A percentile compares a stretch with the other conserved stretches of the same genome.
phyloP scores from a whole-genome alignment of 2,329 filamentous ascomycete species.

The Colletotrichum tropicicola region DNA sequence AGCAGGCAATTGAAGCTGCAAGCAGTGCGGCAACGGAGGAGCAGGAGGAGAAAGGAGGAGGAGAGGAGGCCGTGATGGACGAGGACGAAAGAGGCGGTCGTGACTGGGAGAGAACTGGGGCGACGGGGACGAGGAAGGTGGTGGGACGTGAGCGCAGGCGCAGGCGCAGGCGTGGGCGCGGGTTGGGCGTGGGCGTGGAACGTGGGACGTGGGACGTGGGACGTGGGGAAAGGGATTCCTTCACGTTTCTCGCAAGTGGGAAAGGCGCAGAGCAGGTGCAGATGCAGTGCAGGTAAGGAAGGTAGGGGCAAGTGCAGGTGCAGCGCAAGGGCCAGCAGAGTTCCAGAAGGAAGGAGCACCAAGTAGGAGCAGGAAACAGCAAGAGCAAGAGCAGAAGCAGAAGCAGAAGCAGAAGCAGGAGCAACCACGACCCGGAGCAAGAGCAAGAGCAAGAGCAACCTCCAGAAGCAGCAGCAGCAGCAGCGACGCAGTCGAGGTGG shows the following conservation, averaged over 20 bases:
- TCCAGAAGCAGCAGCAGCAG: neutral
- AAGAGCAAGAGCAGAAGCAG: neutral
- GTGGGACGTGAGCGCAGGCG: conserved; percentile 14
- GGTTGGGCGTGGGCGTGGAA: neutral
- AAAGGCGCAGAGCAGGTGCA: neutral
- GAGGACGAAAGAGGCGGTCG: conserved; percentile 24
- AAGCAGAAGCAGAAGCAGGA: neutral
- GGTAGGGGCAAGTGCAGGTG: neutral
- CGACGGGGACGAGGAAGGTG: conserved; percentile 14
- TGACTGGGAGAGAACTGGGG: conserved; percentile 11
- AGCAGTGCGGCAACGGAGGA: neutral
- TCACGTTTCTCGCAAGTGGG: neutral
- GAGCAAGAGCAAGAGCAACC: neutral
- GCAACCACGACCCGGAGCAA: no score
- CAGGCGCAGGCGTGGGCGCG: neutral
- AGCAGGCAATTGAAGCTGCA: neutral
- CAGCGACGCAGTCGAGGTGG: neutral
- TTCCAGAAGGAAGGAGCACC: conserved; percentile 13
- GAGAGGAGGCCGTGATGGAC: neutral
- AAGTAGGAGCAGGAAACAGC: neutral
- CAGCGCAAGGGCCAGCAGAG: neutral
- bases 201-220: conserved; percentile 6
- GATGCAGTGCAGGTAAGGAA: neutral
- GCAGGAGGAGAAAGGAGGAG: neutral
- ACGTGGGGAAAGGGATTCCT: conserved; percentile 8